Evolutionary conservation across 1,284 basidiomycete genomes (phyloP), one percentile per base, ranked within the genome.

Genomic region (Boletus subluridellus): DNA sequence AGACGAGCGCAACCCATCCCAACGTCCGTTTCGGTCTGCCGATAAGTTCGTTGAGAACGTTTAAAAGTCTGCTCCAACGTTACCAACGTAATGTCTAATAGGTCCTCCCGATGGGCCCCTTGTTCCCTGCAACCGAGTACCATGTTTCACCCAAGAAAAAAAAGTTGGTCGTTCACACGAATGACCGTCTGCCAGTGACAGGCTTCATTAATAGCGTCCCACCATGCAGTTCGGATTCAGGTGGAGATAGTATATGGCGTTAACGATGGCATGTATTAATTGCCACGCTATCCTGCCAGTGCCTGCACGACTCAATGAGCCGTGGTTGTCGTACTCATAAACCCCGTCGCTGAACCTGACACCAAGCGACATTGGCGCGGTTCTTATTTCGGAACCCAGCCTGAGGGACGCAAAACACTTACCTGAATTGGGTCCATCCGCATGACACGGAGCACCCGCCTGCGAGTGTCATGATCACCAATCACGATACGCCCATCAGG

Each of bases 381-480:
- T 44, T 39, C 37, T 51, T 41, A 57, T 45, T 9, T 24, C 24
- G 24, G 1, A 17, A 35, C 28, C 55, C 54, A 48, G 44, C 24
- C 24, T 24, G 24, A 21, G 34, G 30, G 14, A 63, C 41, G 51
- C 58, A 64, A 38, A 35, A 34, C 38, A 41, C 45, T 46, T 54
- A 26, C 41, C 57, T 38, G 24, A 48, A 62, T 47, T 34, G 46
- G 66, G 30, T 12, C 17, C 38, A 35, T 24, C 65, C 58, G 46
- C 47, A 55, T 63, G 65, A 57, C 49, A 65, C 55, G 51, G 44
- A 46, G 39, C 34, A 46, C 28, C 44, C 21, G 38, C 44, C 30
- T 62, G 54, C 60, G 58, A 41, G 26, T 45, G 60, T 67, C 63
- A 69, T 67, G 52, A 65, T 65, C 51, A 58, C 55, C 45, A 41